Evolutionary conservation across 2,329 filamentous ascomycete species (phyloP), one percentile per base, ranked within the genome.

Genomic region (Parastagonospora avenae): DNA sequence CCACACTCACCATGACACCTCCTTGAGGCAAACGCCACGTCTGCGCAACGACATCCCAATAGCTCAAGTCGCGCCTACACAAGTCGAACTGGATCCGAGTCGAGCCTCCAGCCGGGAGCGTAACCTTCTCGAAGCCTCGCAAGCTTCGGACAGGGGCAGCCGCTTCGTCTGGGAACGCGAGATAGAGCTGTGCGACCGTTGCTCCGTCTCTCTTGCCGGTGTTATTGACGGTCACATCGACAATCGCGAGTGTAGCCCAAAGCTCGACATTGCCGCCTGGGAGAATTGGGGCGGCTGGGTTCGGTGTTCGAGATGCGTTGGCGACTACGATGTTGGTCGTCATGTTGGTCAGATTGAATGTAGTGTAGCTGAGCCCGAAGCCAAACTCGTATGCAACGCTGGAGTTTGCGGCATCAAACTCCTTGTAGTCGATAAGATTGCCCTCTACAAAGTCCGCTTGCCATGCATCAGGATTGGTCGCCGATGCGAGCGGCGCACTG

Each of bases 241-340:
- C 76, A 36, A 69, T 79, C 52, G 75, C 77, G n/a, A 86, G 59
- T 7, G 70, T 72, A 7, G 80, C 76, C 77, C 80, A 86, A 19
- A 86, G 77, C 15, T 80, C 80, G 1, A 77, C 68, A 60, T 83
- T 80, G 1, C 84, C 84, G n/a, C 84, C 84, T 50, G 64, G 70
- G 8, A 54, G 29, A 31, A 66, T 58, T 8, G 59, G 55, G 4
- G 60, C 60, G 11, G 46, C 42, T 4, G 50, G 37, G 30, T 54
- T 55, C 1, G 64, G 64, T 4, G 51, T 56, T 6, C 59, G 57
- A 5, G 62, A 53, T 9, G 40, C 48, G 31, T 62, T 64, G 16
- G 46, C 5, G 0, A 38, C 46, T 5, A 38, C 27, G 16, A 60
- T 48, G 7, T 58, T 38, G 38, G 63, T 55, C 1, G 54, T 31